Conservation (phyloP, 495 filamentous ascomycete species). For the Symbiotaphrina buchneri region DNA sequence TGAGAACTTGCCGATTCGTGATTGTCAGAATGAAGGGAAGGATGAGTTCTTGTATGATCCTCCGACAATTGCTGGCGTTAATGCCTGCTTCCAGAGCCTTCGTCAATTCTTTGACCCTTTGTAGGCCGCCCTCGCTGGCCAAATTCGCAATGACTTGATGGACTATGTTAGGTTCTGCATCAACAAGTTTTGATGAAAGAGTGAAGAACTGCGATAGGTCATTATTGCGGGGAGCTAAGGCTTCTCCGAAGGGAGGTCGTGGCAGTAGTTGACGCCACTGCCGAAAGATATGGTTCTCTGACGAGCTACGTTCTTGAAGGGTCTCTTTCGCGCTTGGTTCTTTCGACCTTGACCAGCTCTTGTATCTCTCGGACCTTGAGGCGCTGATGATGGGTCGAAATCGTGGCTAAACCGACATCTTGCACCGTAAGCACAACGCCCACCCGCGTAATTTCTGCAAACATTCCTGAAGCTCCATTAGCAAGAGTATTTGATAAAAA, state of each 20-base stretch:
- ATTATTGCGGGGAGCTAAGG: neutral
- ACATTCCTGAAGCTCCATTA: neutral
- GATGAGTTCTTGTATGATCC: constrained; percentile 14
- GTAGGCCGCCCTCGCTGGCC: constrained; percentile 13
- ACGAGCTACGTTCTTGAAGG: neutral
- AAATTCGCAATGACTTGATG: constrained; percentile 15
- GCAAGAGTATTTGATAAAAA: neutral
- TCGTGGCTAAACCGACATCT: constrained; percentile 3
- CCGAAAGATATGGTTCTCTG: neutral
- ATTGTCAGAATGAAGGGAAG: constrained; percentile 29
- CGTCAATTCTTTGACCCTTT: constrained; percentile 12
- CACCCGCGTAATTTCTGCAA: neutral
- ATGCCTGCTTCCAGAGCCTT: constrained; percentile 12
- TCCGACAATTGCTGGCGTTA: constrained; percentile 3
- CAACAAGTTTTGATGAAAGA: constrained; percentile 12
- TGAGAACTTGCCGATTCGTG: constrained; percentile 23
- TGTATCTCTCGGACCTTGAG: neutral
- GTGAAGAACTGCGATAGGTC: constrained; percentile 10
- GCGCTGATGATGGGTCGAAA: neutral
- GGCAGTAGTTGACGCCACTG: neutral
- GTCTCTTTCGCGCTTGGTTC: neutral
- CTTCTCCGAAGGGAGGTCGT: neutral
- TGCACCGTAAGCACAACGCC: neutral
- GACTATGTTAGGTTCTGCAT: constrained; percentile 11
- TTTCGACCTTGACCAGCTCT: neutral